Evolutionary conservation across 2,329 filamentous ascomycete genomes (phyloP).

Genomic region (Nemania sp.): DNA sequence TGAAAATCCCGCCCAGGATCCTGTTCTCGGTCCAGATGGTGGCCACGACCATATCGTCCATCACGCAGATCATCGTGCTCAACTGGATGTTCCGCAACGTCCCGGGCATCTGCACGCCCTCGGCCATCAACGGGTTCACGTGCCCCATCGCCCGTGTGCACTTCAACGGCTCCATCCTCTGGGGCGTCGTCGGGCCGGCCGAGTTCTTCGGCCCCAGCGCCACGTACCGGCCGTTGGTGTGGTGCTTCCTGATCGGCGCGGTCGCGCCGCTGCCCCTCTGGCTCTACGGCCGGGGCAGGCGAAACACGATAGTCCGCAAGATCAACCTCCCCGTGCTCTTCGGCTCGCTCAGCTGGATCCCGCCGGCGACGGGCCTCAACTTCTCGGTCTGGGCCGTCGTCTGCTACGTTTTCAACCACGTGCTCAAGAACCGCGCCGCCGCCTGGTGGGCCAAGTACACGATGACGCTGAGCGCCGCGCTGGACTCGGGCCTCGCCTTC

Average conservation of each 20-base stretch:
- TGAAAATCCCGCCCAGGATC: conserved; percentile 82
- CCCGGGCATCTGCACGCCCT: conserved; percentile 73
- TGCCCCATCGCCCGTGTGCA: conserved; percentile 87
- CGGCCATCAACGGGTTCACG: conserved; percentile 85
- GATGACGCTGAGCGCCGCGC: conserved; percentile 82
- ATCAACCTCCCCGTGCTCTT: conserved; percentile 84
- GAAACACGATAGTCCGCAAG: conserved; percentile 69
- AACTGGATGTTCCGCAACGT: conserved; percentile 91
- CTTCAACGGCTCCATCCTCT: conserved; percentile 88
- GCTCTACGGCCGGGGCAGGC: conserved; percentile 66
- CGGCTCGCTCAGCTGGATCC: conserved; percentile 83
- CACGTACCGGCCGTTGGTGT: conserved; percentile 76
- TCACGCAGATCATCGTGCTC: conserved; percentile 81
- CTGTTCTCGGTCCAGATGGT: conserved; percentile 79
- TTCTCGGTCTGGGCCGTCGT: conserved; percentile 87
- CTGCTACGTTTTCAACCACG: conserved; percentile 82
- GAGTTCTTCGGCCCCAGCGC: conserved; percentile 81
- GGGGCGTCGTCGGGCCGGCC: conserved; percentile 82
- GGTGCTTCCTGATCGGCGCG: conserved; percentile 80
- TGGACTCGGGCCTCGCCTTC: conserved; percentile 82
- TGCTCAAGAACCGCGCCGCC: conserved; percentile 68
- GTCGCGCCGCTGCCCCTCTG: conserved; percentile 75
- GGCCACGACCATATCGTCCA: conserved; percentile 73
- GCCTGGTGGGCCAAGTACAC: conserved; percentile 92
- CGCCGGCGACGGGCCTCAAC: conserved; percentile 83